Percentiles rank a stretch among this genome's conserved stretches.
Evolutionary conservation across 2,329 filamentous ascomycete species (phyloP).

Genomic region (Talaromyces sp.): DNA sequence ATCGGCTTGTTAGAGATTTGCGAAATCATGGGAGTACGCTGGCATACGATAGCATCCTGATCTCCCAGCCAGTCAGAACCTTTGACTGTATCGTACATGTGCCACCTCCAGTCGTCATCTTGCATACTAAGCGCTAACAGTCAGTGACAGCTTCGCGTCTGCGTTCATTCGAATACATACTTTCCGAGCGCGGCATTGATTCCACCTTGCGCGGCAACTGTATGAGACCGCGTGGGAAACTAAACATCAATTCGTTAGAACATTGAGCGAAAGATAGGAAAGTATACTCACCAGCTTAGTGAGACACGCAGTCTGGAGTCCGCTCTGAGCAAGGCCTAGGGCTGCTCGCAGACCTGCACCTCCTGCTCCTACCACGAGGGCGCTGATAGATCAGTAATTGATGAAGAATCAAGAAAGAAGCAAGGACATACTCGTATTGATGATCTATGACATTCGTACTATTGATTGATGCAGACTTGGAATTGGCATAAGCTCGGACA

Average conservation of each 20-base stretch:
- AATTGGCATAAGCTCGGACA: neutral
- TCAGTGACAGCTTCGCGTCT: neutral
- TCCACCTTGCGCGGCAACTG: constrained; percentile 63
- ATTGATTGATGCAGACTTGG: neutral
- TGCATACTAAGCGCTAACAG: constrained; percentile 68
- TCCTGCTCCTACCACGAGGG: constrained; percentile 71
- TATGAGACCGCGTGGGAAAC: constrained; percentile 63
- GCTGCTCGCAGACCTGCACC: constrained; percentile 62
- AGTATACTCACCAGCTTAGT: constrained; percentile 49
- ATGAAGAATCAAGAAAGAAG: neutral
- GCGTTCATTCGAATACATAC: constrained; percentile 26
- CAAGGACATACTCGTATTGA: constrained; percentile 22
- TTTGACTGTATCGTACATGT: constrained; percentile 99
- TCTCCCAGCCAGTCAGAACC: constrained; percentile 96
- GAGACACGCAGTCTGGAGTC: constrained; percentile 63
- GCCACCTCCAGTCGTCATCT: constrained; percentile 97
- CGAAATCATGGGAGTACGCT: neutral
- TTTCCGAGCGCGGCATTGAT: constrained; percentile 52
- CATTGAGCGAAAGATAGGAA: neutral
- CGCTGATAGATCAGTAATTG: constrained; percentile 43
- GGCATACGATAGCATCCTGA: constrained; percentile 73
- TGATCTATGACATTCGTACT: constrained; percentile 18
- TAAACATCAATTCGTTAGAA: neutral
- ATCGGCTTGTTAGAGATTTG: neutral
- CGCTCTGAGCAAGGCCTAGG: constrained; percentile 61